Conservation (phyloP, 306 rosid genomes). For the Medicago arabica region DNA sequence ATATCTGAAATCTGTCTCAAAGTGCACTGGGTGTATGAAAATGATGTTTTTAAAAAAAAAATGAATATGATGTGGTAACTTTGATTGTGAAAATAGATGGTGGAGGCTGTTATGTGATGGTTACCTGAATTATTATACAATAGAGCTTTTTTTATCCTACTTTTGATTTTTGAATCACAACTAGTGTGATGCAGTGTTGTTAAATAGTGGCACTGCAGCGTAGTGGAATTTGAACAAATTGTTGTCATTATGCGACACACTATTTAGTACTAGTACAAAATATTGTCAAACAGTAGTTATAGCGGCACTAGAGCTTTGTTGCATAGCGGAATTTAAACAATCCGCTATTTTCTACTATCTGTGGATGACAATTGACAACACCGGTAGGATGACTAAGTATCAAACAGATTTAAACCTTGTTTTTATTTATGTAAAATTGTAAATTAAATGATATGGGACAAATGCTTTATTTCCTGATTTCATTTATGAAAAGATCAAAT, state of each 20-base stretch:
- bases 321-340: background rate
- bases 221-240: background rate
- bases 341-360: background rate
- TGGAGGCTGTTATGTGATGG: conserved; percentile 10
- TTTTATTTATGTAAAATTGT: conserved; percentile 13
- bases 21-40: conserved; percentile 1
- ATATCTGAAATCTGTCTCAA: conserved; percentile 18
- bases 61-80: background rate
- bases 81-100: conserved; percentile 17
- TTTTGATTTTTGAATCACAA: conserved; percentile 21
- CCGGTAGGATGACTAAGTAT: background rate
- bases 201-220: background rate
- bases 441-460: conserved; percentile 20
- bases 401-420: background rate
- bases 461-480: conserved; percentile 11
- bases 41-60: background rate
- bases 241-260: background rate
- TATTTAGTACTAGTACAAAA: background rate
- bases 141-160: conserved; percentile 10
- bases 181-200: background rate
- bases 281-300: background rate
- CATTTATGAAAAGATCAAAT: background rate
- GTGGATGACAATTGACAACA: background rate
- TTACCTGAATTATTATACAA: background rate
- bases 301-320: background rate